Evolutionary conservation across 139 green algal species (phyloP), one percentile per base, ranked within the genome.

Genomic region (Medakamo hakoo): DNA sequence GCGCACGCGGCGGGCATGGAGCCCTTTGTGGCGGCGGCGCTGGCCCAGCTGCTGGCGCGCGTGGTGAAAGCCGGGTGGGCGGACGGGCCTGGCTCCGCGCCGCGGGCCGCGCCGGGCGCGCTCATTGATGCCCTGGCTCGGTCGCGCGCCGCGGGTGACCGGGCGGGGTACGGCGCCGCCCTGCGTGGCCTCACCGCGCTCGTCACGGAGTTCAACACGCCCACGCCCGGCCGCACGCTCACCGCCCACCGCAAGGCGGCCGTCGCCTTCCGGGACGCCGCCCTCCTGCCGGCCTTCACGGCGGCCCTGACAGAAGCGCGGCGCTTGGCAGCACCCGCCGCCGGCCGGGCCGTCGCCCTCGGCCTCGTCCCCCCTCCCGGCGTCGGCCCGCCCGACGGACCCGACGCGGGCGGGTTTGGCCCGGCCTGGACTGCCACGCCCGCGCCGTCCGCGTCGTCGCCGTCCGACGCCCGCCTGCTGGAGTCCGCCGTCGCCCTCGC

Each of bases 1-100:
- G 83, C 62, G 81, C 87, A 89, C 23, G 87, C 84, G 1, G 58
- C 79, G 0, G 61, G 52, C 28, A 64, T 94, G 64, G 78, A 94
- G 76, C 58, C 76, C 25, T 97, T 89, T 71, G 91, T 97, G 23
- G 66, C 76, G 2, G 87, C 84, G 14, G 77, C 70, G 3, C 70
- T 94, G 26, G 66, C 89, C 25, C 84, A 87, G 78, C 78, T 99
- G 68, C 76, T 99, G 62, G 93, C 80, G 65, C 87, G 92, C 58
- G 90, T 87, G 30, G 87, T 82, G 31, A 98, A 98, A 78, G 78
- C 97, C 27, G 88, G 83, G 18, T 99, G 92, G 92, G n/a, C n/a
- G n/a, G n/a, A n/a, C n/a, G n/a, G n/a, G n/a, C n/a, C n/a, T n/a
- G n/a, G n/a, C n/a, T n/a, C n/a, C n/a, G n/a, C n/a, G n/a, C n/a